Evolutionary conservation across 148 eudicot species (phyloP).

Genomic region (Rhododendron williamsianum): DNA sequence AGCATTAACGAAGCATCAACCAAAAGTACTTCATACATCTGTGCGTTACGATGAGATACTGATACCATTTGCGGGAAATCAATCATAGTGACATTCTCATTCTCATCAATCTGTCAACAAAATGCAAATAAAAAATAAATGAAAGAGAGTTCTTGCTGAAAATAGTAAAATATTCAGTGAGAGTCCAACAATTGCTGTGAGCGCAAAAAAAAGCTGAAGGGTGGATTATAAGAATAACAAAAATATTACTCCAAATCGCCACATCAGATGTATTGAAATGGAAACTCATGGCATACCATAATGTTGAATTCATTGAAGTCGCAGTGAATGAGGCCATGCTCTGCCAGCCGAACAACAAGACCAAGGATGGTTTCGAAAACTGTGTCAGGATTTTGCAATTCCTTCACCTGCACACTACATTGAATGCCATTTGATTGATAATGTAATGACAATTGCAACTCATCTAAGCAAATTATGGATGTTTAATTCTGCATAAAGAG

Average conservation of each 20-base stretch:
- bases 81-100: conserved; percentile 85
- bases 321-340: conserved; percentile 96
- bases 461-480: not conserved
- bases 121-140: not conserved
- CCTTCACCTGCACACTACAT: conserved; percentile 86
- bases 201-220: not conserved
- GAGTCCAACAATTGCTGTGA: not conserved
- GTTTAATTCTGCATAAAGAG: not conserved
- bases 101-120: conserved; percentile 70
- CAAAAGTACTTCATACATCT: conserved; percentile 50
- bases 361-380: conserved; percentile 69
- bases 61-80: conserved; percentile 99
- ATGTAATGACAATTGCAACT: not conserved
- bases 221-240: not conserved
- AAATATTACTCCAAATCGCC: not conserved
- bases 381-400: conserved; percentile 74
- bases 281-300: conserved; percentile 45
- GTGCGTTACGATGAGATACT: conserved; percentile 83
- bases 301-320: conserved; percentile 97
- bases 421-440: not conserved
- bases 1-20: not conserved
- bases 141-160: not conserved
- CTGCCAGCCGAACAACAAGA: conserved; percentile 78
- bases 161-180: not conserved
- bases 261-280: not conserved